Percentiles rank a stretch among this genome's conserved stretches.
Conservation (phyloP, 225 moss, liverwort and hornwort genomes). For the Marchantia paleacea region DNA sequence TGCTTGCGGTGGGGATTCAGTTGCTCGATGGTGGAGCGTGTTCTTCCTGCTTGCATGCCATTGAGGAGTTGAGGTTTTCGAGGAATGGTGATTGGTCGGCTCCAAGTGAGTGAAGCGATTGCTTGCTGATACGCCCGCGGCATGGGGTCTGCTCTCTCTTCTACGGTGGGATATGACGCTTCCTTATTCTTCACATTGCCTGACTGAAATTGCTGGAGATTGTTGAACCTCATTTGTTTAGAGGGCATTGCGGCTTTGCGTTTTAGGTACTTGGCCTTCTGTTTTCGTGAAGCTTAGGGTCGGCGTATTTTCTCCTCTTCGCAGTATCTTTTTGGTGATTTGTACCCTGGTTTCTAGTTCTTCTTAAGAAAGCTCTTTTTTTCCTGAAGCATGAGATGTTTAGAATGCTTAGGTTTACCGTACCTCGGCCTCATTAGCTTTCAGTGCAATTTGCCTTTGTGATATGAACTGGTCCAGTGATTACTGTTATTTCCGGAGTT, state of each 20-base stretch:
- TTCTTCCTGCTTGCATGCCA: not conserved
- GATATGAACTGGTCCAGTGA: not conserved
- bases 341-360: not conserved
- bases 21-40: not conserved
- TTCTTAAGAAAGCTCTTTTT: not conserved
- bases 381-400: not conserved
- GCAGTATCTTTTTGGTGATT: not conserved
- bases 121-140: not conserved
- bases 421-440: not conserved
- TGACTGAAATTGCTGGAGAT: too few species aligned
- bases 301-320: not conserved
- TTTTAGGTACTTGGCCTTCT: not conserved
- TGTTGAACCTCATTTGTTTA: not conserved
- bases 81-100: slow-evolving; percentile 1
- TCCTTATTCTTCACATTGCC: not conserved
- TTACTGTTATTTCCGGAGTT: not conserved
- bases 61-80: not conserved
- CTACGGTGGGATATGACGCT: slow-evolving; percentile 22
- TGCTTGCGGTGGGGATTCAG: not conserved
- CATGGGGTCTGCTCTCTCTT: slow-evolving; percentile 37
- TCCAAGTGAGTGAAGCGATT: slow-evolving; percentile 27
- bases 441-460: not conserved
- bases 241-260: not conserved
- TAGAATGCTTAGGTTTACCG: not conserved
- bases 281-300: not conserved